phyloP scores from a whole-genome alignment of 345 rosid genomes.

The Erysimum cheiranthoides region DNA sequence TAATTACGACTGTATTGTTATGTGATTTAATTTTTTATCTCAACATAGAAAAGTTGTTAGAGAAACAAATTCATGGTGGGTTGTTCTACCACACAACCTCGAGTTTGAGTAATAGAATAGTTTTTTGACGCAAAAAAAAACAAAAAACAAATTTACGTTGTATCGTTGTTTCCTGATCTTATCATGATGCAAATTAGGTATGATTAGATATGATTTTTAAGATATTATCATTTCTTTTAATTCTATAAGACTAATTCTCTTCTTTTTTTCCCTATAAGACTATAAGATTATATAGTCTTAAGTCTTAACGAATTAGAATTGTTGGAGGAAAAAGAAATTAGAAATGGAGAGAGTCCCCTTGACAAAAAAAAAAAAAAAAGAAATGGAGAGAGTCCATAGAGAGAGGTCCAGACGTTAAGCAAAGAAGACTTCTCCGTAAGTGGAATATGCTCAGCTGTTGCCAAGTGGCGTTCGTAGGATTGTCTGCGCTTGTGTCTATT shows the following conservation, averaged over 20 bases:
- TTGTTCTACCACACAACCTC: no score
- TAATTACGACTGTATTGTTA: neutral
- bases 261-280: no score
- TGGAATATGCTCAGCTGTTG: conserved; percentile 14
- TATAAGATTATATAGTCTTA: neutral
- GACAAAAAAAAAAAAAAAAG: no score
- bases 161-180: neutral
- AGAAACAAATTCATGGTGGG: no score
- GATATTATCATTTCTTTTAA: neutral
- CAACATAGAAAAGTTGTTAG: neutral
- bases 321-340: no score
- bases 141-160: neutral
- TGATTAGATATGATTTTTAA: neutral
- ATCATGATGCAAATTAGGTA: neutral
- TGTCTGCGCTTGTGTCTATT: conserved; percentile 28
- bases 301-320: neutral
- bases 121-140: no score
- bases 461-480: conserved; percentile 26
- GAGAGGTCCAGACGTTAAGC: conserved; percentile 8
- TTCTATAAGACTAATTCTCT: neutral
- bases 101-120: no score
- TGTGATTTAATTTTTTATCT: neutral
- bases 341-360: neutral
- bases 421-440: neutral
- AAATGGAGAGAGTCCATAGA: neutral